Evolutionary conservation across 345 rosid species (phyloP).

Genomic region (Eucalyptus dawsonii): DNA sequence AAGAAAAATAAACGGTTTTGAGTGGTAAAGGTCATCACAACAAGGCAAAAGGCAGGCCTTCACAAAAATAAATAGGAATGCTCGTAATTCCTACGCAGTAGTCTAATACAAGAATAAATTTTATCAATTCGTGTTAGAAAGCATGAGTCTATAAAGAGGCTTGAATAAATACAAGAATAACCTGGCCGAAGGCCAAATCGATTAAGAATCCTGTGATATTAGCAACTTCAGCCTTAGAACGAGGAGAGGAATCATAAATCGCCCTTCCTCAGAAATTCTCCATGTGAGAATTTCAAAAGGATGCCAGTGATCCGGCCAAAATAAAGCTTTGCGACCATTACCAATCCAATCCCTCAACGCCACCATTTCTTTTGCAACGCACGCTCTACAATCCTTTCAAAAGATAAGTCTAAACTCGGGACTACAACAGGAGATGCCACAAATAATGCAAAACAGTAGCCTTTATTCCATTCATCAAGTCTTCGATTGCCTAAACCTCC

Average conservation of each 20-base stretch:
- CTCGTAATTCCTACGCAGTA: neutral
- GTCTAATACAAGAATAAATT: fast-evolving
- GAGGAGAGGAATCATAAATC: neutral
- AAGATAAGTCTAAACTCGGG: neutral
- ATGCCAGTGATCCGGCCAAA: neutral
- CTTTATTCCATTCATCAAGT: neutral
- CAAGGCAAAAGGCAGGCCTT: neutral
- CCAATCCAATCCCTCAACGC: neutral
- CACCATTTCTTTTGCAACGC: neutral
- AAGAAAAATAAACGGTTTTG: no score
- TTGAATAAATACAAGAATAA: no score
- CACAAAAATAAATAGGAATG: neutral
- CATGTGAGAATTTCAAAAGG: neutral
- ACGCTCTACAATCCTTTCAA: neutral
- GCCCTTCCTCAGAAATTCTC: neutral
- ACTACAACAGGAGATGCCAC: no score
- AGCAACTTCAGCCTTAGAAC: neutral
- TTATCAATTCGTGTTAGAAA: neutral
- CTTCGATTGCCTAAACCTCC: neutral
- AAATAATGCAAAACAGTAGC: neutral
- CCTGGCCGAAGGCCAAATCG: neutral
- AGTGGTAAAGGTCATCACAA: neutral
- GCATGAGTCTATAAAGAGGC: no score
- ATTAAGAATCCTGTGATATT: neutral
- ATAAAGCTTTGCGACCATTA: neutral